Evolutionary conservation across 345 rosid species (phyloP), one percentile per base, ranked within the genome.

Genomic region (Cardamine chenopodiifolia): DNA sequence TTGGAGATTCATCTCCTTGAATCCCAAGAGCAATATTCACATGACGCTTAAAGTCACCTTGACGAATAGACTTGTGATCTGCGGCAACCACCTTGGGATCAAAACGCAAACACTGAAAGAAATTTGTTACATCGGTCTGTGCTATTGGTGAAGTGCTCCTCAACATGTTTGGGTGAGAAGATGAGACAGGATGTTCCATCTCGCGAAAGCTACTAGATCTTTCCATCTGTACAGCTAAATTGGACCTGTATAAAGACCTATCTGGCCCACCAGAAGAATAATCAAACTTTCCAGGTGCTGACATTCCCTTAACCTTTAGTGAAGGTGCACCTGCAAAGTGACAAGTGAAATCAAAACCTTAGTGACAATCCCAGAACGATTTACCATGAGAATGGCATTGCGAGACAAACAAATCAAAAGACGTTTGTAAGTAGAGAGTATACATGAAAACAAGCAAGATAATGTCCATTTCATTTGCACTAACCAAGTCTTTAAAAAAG

Each of bases 181-280:
- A 74, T 28, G 86, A 74, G 76, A 83, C 80, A 56, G 89, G 86
- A 80, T 83, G 85, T 76, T 89, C 98, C 83, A 83, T 81, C 84
- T 91, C 96, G 10, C 93, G 92, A 66, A 90, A 95, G 80, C 93
- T 90, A 74, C 93, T 81, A 12, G 97, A 89, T 86, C 93, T 90
- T 78, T 95, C 96, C 85, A 87, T 74, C 60, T 83, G 84, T 80
- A 87, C 82, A 74, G 86, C 81, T 80, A 84, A 70, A 86, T 85
- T 86, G 84, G 97, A 83, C 86, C 96, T 96, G 83, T 90, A 91
- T 61, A 79, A 55, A 56, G 89, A 86, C 85, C 92, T 90, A 81
- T 92, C 97, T 17, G 88, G 90, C 76, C 93, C 89, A 82, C 86
- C 86, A 80, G 97, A 89, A 79, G 97, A 83, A 80, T 76, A 81